Conservation (phyloP, 73 alveolate species). For the Paramecium sexaurelia region DNA sequence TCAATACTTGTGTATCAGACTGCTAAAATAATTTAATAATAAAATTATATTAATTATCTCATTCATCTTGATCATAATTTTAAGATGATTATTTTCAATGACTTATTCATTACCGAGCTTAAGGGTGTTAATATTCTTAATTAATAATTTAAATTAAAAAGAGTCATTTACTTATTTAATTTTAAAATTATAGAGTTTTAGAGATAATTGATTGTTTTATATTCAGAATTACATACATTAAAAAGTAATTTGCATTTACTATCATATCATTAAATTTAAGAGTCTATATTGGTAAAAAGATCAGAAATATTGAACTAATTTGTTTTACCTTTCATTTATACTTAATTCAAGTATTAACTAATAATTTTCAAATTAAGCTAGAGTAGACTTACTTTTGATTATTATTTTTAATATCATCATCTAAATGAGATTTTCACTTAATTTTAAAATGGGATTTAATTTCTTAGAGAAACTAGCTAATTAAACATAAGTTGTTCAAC, state of each 20-base stretch:
- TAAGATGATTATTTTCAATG: background rate
- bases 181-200: background rate
- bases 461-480: background rate
- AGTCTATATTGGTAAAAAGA: background rate
- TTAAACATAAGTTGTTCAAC: too few species aligned
- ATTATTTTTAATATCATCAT: background rate
- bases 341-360: background rate
- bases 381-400: background rate
- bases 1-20: background rate
- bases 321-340: background rate
- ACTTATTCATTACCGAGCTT: background rate
- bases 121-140: background rate
- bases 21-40: background rate
- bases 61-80: background rate
- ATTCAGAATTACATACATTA: background rate
- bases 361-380: background rate
- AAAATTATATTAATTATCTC: background rate
- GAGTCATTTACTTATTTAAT: background rate
- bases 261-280: background rate
- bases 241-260: too few species aligned
- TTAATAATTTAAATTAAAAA: background rate
- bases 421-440: background rate
- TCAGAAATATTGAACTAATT: background rate
- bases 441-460: background rate
- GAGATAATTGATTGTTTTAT: background rate